Evolutionary conservation across 768 basidiomycete species (phyloP), one percentile per base, ranked within the genome.

Genomic region (Termitomyces sp.): DNA sequence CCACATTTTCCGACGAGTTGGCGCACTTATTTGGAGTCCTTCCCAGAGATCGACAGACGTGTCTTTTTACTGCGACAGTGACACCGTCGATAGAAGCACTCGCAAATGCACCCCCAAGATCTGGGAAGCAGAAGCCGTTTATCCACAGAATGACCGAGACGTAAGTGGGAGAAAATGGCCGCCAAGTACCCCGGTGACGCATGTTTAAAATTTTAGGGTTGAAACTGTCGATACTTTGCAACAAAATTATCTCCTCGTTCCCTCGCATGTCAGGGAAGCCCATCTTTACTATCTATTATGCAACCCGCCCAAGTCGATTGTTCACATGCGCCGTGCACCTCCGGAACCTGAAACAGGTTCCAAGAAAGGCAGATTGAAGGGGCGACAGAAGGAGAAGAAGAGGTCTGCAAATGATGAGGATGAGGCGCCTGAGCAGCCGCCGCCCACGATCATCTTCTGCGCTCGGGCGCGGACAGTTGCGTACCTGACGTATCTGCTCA

Each of bases 381-480:
- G 64, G 18, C 66, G 69, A 39, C 22, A 67, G 30, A 73, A 77
- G 50, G 72, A 71, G 58, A 72, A 74, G 60, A 61, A 72, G 59
- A 80, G 75, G 67, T 57, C 68, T 63, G 56, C 73, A 57, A 62
- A 63, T 57, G 75, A 76, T 44, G 79, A 80, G 20, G 79, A 82
- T 13, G 79, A 80, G 5, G 80, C 82, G 24, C 78, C 84, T 34
- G 78, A 81, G 40, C 88, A 90, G 62, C 93, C 95, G 2, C 97
- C 97, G 18, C 92, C 95, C 1, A 98, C 95, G 22, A 98, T 99
- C 64, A 93, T 99, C 62, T 99, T 98, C 73, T 95, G 86, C 71
- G 82, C 82, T 20, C 88, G 87, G 58, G 82, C 95, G 37, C 85
- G 87, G 55, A 95, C 95, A 0, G 95, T 89, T 0, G 95, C 95